A percentile compares a stretch with the other conserved stretches of the same genome.
phyloP scores from a whole-genome alignment of 2,329 filamentous ascomycete genomes.

The Fusarium sulawesiense region DNA sequence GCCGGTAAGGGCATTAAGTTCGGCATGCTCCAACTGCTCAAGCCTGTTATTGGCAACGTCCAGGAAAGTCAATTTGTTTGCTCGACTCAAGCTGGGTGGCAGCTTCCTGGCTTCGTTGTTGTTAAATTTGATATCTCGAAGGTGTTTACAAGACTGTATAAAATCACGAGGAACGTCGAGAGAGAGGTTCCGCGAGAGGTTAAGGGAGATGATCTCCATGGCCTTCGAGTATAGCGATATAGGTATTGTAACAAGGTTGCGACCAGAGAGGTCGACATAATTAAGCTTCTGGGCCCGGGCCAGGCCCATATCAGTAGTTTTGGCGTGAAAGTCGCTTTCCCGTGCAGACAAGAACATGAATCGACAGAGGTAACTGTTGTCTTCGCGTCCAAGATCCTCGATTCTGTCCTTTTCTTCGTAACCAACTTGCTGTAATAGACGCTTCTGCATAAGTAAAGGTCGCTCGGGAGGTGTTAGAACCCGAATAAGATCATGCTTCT shows the following conservation, averaged over 20 bases:
- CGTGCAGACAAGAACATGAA: slow-evolving; percentile 94
- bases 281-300: slow-evolving; percentile 90
- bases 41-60: slow-evolving; percentile 96
- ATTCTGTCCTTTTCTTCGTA: slow-evolving; percentile 88
- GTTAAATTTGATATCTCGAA: slow-evolving; percentile 95
- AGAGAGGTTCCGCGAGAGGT: slow-evolving; percentile 91
- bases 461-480: slow-evolving; percentile 83
- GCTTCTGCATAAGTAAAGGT: slow-evolving; percentile 91
- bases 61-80: slow-evolving; percentile 83
- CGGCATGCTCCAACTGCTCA: slow-evolving; percentile 86
- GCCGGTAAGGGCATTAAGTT: slow-evolving; percentile 78
- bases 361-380: slow-evolving; percentile 95
- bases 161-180: slow-evolving; percentile 96
- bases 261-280: slow-evolving; percentile 90
- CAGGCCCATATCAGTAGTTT: slow-evolving; percentile 79
- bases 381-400: slow-evolving; percentile 93
- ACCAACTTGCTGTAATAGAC: slow-evolving; percentile 88
- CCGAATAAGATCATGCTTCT: slow-evolving; percentile 88
- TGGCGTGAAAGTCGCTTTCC: slow-evolving; percentile 80
- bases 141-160: slow-evolving; percentile 89
- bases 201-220: slow-evolving; percentile 91
- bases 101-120: slow-evolving; percentile 92
- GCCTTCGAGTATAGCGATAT: slow-evolving; percentile 94
- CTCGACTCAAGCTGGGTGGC: slow-evolving; percentile 84
- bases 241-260: slow-evolving; percentile 93